Conservation (phyloP, 805 yeast genomes). For the Sugiyamaella qingdaonensis region DNA sequence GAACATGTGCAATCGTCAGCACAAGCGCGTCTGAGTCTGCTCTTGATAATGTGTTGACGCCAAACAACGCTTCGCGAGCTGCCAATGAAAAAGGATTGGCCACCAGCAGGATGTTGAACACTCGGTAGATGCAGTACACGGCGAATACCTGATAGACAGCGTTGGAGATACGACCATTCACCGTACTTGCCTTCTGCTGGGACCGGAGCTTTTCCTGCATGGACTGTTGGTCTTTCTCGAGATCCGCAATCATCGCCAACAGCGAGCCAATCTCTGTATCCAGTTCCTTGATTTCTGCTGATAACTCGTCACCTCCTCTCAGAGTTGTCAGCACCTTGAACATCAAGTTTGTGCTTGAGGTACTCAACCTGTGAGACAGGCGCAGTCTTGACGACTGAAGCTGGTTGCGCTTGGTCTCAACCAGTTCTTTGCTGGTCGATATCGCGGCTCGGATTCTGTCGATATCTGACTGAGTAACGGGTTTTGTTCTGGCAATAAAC, state of each 20-base stretch:
- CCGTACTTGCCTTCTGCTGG: slow-evolving; percentile 29
- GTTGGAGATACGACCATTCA: slow-evolving; percentile 29
- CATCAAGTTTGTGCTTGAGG: slow-evolving; percentile 27
- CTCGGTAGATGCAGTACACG: slow-evolving; percentile 39
- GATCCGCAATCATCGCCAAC: slow-evolving; percentile 29
- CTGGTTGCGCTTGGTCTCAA: slow-evolving; percentile 24
- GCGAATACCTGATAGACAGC: slow-evolving; percentile 33
- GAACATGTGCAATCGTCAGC: slow-evolving; percentile 24
- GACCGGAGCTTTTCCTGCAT: slow-evolving; percentile 23
- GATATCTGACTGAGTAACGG: slow-evolving; percentile 30
- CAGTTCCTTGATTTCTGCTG: slow-evolving; percentile 18
- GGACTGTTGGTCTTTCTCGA: slow-evolving; percentile 30
- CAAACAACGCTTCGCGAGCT: neutral
- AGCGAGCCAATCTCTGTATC: slow-evolving; percentile 35
- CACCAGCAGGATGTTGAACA: slow-evolving; percentile 30
- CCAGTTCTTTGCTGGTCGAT: slow-evolving; percentile 29
- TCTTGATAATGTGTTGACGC: neutral
- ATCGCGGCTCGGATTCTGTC: slow-evolving; percentile 30
- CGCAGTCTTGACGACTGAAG: slow-evolving; percentile 6
- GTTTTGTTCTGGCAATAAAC: slow-evolving; percentile 27
- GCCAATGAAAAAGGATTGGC: slow-evolving; percentile 26
- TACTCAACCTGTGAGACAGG: slow-evolving; percentile 19
- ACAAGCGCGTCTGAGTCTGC: slow-evolving; percentile 26
- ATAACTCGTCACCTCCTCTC: slow-evolving; percentile 22
- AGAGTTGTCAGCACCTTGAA: slow-evolving; percentile 26